phyloP scores from a whole-genome alignment of 768 basidiomycete species.

The Mycena alexandri region DNA sequence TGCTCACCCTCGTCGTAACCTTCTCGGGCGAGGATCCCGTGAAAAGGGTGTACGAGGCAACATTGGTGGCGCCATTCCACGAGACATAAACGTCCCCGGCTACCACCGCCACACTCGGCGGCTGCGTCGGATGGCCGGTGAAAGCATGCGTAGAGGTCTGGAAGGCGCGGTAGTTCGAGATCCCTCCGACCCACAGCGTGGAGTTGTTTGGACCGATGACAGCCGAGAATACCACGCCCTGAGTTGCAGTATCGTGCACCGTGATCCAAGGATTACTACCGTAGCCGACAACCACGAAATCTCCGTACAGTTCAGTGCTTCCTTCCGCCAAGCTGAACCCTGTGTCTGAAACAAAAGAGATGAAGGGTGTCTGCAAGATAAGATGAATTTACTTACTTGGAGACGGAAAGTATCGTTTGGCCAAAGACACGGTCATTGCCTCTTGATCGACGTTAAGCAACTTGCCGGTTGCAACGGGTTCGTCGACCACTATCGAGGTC shows the following conservation, averaged over 20 bases:
- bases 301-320: conserved; percentile 8
- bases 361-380: background rate
- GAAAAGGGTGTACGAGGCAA: conserved; percentile 19
- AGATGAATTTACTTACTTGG: conserved; percentile 10
- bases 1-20: background rate
- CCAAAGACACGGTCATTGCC: conserved; percentile 8
- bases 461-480: conserved; percentile 10
- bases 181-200: conserved; percentile 12
- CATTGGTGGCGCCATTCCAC: conserved; percentile 39
- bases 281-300: conserved; percentile 16
- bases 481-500: conserved; percentile 1
- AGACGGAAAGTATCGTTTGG: background rate
- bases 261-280: conserved; percentile 17
- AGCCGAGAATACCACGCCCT: conserved; percentile 11
- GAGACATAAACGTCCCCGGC: conserved; percentile 25
- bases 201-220: conserved; percentile 23
- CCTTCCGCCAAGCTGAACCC: conserved; percentile 18
- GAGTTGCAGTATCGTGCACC: background rate
- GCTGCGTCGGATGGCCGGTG: conserved; percentile 26
- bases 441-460: background rate
- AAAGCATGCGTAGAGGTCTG: conserved; percentile 19
- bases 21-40: conserved; percentile 8
- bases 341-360: background rate
- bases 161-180: conserved; percentile 29
- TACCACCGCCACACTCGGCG: conserved; percentile 17